Evolutionary conservation across 306 rosid species (phyloP).

Genomic region (Dryas drummondii): DNA sequence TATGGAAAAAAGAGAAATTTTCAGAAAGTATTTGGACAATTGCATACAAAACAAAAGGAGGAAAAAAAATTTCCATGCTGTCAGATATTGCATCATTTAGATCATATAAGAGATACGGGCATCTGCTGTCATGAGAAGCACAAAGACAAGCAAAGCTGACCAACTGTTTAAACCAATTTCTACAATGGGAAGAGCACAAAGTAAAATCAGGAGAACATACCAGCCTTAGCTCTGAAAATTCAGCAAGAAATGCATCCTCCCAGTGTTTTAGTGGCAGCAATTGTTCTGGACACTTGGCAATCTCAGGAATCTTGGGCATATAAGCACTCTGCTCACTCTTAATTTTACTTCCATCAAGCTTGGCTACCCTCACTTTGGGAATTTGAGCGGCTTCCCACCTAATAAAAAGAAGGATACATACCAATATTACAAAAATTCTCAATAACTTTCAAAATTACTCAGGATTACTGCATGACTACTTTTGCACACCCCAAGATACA

Average conservation of each 20-base stretch:
- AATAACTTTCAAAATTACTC: background rate
- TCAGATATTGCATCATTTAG: conserved; percentile 50
- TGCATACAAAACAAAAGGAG: background rate
- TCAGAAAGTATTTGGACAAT: background rate
- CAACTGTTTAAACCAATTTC: background rate
- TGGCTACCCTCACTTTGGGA: conserved; percentile 83
- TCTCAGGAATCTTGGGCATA: conserved; percentile 84
- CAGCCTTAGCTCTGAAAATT: conserved; percentile 68
- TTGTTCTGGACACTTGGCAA: conserved; percentile 76
- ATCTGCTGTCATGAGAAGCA: conserved; percentile 40
- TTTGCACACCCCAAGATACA: background rate
- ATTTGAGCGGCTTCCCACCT: conserved; percentile 92
- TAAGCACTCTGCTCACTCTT: conserved; percentile 74
- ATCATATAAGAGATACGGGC: conserved; percentile 56
- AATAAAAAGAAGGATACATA: conserved; percentile 5
- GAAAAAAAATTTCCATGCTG: conserved; percentile 1
- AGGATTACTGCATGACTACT: background rate
- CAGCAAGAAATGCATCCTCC: conserved; percentile 81
- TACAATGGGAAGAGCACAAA: background rate
- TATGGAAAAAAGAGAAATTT: background rate
- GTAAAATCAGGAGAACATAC: conserved; percentile 37
- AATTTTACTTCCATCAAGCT: conserved; percentile 61
- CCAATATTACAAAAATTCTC: background rate
- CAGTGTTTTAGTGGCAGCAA: conserved; percentile 72
- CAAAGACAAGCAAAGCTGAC: background rate